Evolutionary conservation across 140 eudicot genomes (phyloP).

Genomic region (Erigeron philadelphicus): DNA sequence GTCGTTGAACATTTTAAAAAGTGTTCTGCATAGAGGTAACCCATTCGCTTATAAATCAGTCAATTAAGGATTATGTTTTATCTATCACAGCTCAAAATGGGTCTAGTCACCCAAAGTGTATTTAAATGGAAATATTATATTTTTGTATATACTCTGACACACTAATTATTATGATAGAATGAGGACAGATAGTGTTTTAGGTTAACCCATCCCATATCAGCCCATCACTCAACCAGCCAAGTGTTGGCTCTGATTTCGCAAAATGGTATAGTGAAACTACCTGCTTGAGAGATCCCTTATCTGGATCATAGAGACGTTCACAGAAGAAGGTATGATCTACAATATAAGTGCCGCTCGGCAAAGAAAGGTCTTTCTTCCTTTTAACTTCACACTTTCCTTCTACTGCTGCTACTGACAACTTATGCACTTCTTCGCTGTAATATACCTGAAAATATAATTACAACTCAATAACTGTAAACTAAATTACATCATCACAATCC

Average conservation of each 20-base stretch:
- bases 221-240: background rate
- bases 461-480: constrained; percentile 3
- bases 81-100: background rate
- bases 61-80: background rate
- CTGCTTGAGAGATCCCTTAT: constrained; percentile 66
- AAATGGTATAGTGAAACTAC: constrained; percentile 26
- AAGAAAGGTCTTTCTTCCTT: constrained; percentile 41
- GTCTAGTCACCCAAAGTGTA: background rate
- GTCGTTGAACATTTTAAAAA: background rate
- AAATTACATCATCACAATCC: background rate
- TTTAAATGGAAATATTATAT: no score
- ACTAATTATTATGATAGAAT: no score
- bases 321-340: constrained; percentile 56
- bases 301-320: constrained; percentile 52
- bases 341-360: constrained; percentile 30
- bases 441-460: constrained; percentile 42
- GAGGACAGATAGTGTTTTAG: background rate
- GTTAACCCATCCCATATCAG: background rate
- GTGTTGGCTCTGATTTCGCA: background rate
- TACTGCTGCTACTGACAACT: constrained; percentile 36
- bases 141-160: no score
- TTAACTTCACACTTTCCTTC: constrained; percentile 72
- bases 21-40: background rate
- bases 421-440: constrained; percentile 46
- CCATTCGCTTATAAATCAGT: background rate